Base-by-base conservation (phyloP, 345 rosid species). In the Arabidopsis suecica region DNA sequence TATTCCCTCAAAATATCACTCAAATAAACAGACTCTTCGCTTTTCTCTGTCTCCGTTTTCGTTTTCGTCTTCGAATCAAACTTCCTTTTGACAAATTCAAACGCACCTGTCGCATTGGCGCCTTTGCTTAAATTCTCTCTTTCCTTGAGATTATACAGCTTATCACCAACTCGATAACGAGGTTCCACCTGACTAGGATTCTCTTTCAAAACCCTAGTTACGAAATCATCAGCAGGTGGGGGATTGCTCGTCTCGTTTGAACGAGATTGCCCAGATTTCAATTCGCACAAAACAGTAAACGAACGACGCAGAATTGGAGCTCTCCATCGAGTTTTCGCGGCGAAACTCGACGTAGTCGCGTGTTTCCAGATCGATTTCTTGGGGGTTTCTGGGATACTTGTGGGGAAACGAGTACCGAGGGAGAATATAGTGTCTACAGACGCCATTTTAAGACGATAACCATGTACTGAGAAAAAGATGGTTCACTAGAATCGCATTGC, bases 181-280 rank as follows among this genome's bases (percentile, higher is more conserved):
- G 96, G 88, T 37, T 91, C 96, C 57, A 88, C 82, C 65, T 93
- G 97, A 82, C 94, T 87, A 37, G 97, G 97, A 54, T 93, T 89
- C 82, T 91, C 86, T 84, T 86, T 83, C 86, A 93, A 74, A 80
- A 88, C 84, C 81, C 80, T 86, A 48, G 91, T 73, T 18, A 89
- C 83, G 76, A 89, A 89, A 77, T 88, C 96, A 40, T 89, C 93
- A 9, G 51, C 78, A 0, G 58, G 32, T 0, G 1, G 37, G 53
- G 77, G 57, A 45, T 65, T 78, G 40, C 48, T 74, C 76, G 65
- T 57, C 22, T 75, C 83, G 7, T 82, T 70, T 14, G 84, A 53
- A 69, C 14, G 62, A 23, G 87, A 75, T 22, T 10, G 1, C 37
- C 47, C 59, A 28, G 87, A 51, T 48, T 75, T 81, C 80, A 72